A percentile compares a stretch with the other conserved stretches of the same genome.
Evolutionary conservation across 2,329 filamentous ascomycete genomes (phyloP).

Genomic region (Clathrospora elynae): DNA sequence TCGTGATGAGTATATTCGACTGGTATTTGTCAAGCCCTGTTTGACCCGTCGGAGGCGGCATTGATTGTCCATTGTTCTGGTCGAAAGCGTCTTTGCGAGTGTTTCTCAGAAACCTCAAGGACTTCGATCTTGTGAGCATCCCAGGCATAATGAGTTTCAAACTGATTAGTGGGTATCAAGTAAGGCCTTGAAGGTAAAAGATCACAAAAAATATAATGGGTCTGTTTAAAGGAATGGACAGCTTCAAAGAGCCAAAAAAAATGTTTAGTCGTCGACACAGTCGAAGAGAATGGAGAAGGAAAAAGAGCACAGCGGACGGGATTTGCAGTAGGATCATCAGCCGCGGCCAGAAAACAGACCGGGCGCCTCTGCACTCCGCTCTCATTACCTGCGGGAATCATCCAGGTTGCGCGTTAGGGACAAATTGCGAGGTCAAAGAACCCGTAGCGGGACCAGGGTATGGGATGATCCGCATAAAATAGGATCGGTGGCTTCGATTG

Average conservation of each 20-base stretch:
- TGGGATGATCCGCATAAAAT: slow-evolving; percentile 12
- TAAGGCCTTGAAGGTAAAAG: slow-evolving; percentile 28
- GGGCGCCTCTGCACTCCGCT: slow-evolving; percentile 31
- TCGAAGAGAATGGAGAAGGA: slow-evolving; percentile 24
- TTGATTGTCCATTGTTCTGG: slow-evolving; percentile 32
- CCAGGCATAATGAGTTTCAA: slow-evolving; percentile 47
- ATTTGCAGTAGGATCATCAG: slow-evolving; percentile 28
- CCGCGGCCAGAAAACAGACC: slow-evolving; percentile 31
- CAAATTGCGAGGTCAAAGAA: slow-evolving; percentile 44
- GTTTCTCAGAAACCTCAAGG: slow-evolving; percentile 44
- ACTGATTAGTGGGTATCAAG: slow-evolving; percentile 42
- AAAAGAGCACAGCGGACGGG: slow-evolving; percentile 26
- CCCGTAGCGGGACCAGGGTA: slow-evolving; percentile 25
- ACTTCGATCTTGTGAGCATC: slow-evolving; percentile 47
- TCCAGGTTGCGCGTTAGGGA: slow-evolving; percentile 40
- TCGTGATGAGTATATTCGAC: slow-evolving; percentile 34
- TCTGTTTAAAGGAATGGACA: slow-evolving; percentile 48
- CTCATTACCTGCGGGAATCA: slow-evolving; percentile 35
- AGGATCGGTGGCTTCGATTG: slow-evolving; percentile 27
- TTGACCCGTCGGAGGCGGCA: slow-evolving; percentile 31
- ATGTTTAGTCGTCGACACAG: slow-evolving; percentile 25
- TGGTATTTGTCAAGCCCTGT: slow-evolving; percentile 42
- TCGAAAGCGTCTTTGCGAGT: slow-evolving; percentile 37
- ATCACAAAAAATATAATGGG: slow-evolving; percentile 26
- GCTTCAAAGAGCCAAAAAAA: slow-evolving; percentile 45